Percentiles rank a stretch among this genome's conserved stretches.
Conservation (phyloP, 257 asterid species). For the Verbascum thapsus region DNA sequence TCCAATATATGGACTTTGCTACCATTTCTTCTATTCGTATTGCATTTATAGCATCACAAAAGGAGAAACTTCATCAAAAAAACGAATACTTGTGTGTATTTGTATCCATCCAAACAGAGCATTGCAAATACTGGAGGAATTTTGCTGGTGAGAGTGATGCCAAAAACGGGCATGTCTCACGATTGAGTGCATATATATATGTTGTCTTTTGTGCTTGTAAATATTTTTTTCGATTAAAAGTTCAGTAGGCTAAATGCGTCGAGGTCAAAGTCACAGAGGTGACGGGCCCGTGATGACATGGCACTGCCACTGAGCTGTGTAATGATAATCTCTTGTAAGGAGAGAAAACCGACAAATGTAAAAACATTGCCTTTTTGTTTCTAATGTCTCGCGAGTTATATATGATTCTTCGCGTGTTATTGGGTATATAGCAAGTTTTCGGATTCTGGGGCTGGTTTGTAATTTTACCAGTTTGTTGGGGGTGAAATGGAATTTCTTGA, state of each 20-base stretch:
- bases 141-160: slow-evolving; percentile 55
- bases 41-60: slow-evolving; percentile 43
- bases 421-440: too few species aligned
- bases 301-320: too few species aligned
- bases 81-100: not conserved
- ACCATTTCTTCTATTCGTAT: slow-evolving; percentile 37
- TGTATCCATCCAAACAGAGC: slow-evolving; percentile 19
- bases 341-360: too few species aligned
- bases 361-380: too few species aligned
- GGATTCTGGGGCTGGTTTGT: not conserved
- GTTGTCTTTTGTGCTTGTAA: slow-evolving; percentile 60
- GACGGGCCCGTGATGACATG: too few species aligned
- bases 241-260: slow-evolving; percentile 52
- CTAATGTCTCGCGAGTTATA: too few species aligned
- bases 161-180: slow-evolving; percentile 47
- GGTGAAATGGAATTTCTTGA: not conserved
- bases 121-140: slow-evolving; percentile 33
- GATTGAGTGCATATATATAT: slow-evolving; percentile 53
- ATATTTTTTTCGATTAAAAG: slow-evolving; percentile 57
- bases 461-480: not conserved
- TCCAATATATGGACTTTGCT: slow-evolving; percentile 45
- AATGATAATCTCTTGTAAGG: too few species aligned
- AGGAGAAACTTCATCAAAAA: slow-evolving; percentile 23
- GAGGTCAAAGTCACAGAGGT: slow-evolving; percentile 98
- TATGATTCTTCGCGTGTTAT: too few species aligned